Percentiles rank a stretch among this genome's conserved stretches.
Conservation (phyloP, 768 basidiomycete genomes). For the Rhizopogon vulgaris region DNA sequence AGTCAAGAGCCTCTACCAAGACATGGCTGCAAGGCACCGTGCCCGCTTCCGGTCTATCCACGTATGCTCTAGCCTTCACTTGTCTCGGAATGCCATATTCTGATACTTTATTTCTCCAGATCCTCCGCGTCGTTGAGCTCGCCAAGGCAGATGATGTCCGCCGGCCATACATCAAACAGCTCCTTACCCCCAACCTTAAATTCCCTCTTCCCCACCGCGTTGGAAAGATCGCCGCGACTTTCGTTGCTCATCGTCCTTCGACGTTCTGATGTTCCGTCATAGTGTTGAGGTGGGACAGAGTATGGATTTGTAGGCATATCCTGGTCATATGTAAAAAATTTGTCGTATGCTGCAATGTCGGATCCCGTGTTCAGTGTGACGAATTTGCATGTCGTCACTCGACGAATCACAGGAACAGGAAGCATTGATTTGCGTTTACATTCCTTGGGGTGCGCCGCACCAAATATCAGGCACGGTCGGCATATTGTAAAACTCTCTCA, state of each 20-base stretch:
- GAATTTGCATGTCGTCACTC: too few species aligned
- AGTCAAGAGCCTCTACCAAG: conserved; percentile 96
- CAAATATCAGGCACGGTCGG: too few species aligned
- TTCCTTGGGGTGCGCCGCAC: too few species aligned
- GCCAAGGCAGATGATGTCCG: conserved; percentile 88
- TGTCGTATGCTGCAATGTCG: not conserved
- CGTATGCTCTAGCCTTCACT: conserved; percentile 39
- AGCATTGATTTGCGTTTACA: too few species aligned
- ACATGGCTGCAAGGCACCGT: conserved; percentile 99
- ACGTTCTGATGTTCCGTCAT: conserved; percentile 47
- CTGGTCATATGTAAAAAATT: not conserved
- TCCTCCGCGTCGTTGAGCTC: conserved; percentile 95
- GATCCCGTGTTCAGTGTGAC: too few species aligned
- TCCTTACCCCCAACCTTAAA: conserved; percentile 82
- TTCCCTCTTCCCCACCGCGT: conserved; percentile 97
- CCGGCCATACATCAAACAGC: conserved; percentile 97
- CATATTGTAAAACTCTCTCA: too few species aligned
- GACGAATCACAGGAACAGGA: too few species aligned
- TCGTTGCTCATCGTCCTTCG: conserved; percentile 69
- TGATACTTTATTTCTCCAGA: conserved; percentile 40
- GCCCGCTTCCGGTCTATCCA: conserved; percentile 99
- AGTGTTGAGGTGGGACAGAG: not conserved
- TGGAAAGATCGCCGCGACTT: conserved; percentile 69
- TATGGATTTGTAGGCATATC: not conserved
- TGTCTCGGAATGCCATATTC: not conserved